A percentile compares a stretch with the other conserved stretches of the same genome.
Evolutionary conservation across 2,329 filamentous ascomycete genomes (phyloP).

Genomic region (Ceratocystis destructans): DNA sequence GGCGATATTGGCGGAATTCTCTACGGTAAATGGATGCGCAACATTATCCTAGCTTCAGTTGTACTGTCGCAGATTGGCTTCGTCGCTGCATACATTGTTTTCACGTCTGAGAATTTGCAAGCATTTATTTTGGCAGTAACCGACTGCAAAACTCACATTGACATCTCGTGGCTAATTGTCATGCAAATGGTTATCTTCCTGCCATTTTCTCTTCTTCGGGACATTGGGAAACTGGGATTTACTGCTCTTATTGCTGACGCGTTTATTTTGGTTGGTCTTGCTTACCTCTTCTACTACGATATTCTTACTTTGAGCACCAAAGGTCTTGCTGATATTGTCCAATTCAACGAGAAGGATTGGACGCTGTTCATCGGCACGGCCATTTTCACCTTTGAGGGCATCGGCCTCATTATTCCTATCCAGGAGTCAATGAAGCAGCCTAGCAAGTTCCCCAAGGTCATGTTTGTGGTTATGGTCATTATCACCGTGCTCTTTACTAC

Average conservation of each 20-base stretch:
- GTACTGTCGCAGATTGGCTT: constrained; percentile 94
- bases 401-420: constrained; percentile 94
- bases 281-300: constrained; percentile 95
- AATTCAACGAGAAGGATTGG: constrained; percentile 87
- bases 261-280: constrained; percentile 82
- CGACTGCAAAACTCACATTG: constrained; percentile 70
- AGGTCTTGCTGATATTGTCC: constrained; percentile 70
- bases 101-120: constrained; percentile 88
- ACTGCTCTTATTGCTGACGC: constrained; percentile 86
- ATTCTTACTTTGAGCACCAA: constrained; percentile 64
- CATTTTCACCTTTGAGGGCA: constrained; percentile 97
- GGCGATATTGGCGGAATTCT: constrained; percentile 89
- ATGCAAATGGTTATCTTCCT: constrained; percentile 94
- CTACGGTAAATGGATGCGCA: constrained; percentile 82
- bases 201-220: constrained; percentile 81
- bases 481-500: constrained; percentile 83
- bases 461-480: constrained; percentile 84
- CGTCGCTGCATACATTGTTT: constrained; percentile 89
- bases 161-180: constrained; percentile 79
- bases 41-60: constrained; percentile 76
- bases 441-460: constrained; percentile 75
- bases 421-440: constrained; percentile 94
- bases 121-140: constrained; percentile 88
- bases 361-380: constrained; percentile 96
- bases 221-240: constrained; percentile 94